Conservation (phyloP, 2,329 filamentous ascomycete species). For the Fusarium veterinarium region DNA sequence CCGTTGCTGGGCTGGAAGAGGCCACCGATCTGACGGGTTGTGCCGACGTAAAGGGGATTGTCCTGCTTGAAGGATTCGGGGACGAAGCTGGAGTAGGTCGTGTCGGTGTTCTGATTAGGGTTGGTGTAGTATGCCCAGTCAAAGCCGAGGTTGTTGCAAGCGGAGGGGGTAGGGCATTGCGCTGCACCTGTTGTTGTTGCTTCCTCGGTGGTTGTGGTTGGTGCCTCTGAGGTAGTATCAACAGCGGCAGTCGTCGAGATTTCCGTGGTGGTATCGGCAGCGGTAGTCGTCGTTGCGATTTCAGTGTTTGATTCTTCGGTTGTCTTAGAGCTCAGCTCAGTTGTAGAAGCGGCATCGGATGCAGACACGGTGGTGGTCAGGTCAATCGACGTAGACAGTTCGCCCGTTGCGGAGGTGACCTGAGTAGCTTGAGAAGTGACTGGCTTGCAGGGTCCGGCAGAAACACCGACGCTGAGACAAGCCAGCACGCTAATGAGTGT, state of each 20-base stretch:
- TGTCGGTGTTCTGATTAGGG: not conserved
- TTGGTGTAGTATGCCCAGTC: slow-evolving; percentile 16
- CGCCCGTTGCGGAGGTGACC: not conserved
- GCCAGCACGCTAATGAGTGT: not conserved
- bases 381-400: not conserved
- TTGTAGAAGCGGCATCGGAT: not conserved
- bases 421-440: not conserved
- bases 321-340: not conserved
- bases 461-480: not conserved
- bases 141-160: not conserved
- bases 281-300: not conserved
- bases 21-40: not conserved
- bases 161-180: not conserved
- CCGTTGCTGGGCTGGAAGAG: not conserved
- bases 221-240: not conserved
- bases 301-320: not conserved
- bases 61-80: not conserved
- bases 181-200: not conserved
- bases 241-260: not conserved
- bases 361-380: not conserved
- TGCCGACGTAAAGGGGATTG: not conserved
- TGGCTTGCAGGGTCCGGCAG: slow-evolving; percentile 14
- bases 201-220: not conserved
- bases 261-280: no score
- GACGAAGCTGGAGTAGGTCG: slow-evolving; percentile 1